Base-by-base conservation (phyloP, 306 rosid genomes). In the Begonia loranthoides region DNA sequence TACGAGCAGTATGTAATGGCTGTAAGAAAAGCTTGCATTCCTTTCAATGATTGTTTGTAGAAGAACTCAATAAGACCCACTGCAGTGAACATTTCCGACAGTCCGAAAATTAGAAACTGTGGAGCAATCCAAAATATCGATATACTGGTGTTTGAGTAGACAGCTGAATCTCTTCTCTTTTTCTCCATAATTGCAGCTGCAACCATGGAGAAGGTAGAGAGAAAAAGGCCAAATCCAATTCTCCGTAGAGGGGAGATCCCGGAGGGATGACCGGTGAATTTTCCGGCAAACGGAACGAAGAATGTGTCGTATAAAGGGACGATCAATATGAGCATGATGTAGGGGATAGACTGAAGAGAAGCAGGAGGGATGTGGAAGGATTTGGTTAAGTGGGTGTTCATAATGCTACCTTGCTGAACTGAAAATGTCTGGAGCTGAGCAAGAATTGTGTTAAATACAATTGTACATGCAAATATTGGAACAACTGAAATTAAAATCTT, bases 391-490 rank as follows among this genome's bases (percentile, higher is more conserved):
- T 58, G 76, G 3, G 88, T 79, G 72, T 92, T 71, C 99, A 92
- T 92, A 17, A 79, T 51, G 21, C 75, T 72, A 13, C 99, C 99
- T 76, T 92, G 99, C 58, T 86, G 94, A 56, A 92, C 99, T 11
- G 99, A 92, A 76, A 92, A 92, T 14, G 99, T 92, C 49, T 92
- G 99, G 55, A 92, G 96, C 10, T 92, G 99, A 61, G 99, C 99
- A 45, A 92, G 69, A 55, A 92, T 87, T 9, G 99, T 83, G 82
- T 92, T 86, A 87, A 92, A 92, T 59, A 92, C 43, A 12, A 92
- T 92, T 48, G 99, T 92, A 84, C 96, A 86, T 12, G 93, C 77
- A 66, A 92, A 80, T 6, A 92, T 92, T 28, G 99, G 99, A 57
- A 92, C 53, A 9, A 83, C 79, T 15, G 94, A 92, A 3, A 92